Percentiles rank a stretch among this genome's conserved stretches.
These are phyloP conservation scores for Huntiella omanensis DNA, from an alignment of 2,329 filamentous ascomycete genomes.

Conservation along the genomic window DNA sequence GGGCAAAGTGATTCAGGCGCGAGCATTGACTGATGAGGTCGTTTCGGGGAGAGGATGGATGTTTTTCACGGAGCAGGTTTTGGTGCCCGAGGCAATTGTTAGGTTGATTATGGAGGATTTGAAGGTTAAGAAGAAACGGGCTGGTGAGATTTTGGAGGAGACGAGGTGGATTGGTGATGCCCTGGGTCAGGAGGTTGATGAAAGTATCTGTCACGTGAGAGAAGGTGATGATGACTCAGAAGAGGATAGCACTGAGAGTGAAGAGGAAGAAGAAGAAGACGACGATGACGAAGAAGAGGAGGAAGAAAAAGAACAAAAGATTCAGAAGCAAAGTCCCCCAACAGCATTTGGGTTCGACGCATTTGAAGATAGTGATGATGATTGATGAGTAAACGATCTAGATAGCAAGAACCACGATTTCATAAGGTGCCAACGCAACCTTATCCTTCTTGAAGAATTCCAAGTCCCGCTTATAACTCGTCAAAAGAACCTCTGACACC, in stretches of 20 bases:
- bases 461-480: conserved; percentile 16
- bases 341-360: not conserved
- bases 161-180: conserved; percentile 50
- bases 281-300: not conserved
- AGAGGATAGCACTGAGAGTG: conserved; percentile 10
- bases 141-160: conserved; percentile 39
- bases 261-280: not conserved
- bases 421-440: conserved; percentile 20
- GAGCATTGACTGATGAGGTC: conserved; percentile 43
- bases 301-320: not conserved
- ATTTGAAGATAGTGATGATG: conserved; percentile 2
- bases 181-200: conserved; percentile 42
- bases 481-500: conserved; percentile 15
- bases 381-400: conserved; percentile 5
- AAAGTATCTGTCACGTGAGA: conserved; percentile 5
- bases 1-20: conserved; percentile 38
- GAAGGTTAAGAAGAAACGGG: conserved; percentile 23
- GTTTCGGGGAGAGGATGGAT: conserved; percentile 48
- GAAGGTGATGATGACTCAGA: conserved; percentile 10
- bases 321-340: not conserved
- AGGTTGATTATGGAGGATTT: conserved; percentile 39
- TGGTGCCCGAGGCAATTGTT: conserved; percentile 53
- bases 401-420: conserved; percentile 20
- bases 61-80: conserved; percentile 51
- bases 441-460: conserved; percentile 15